Evolutionary conservation across 208 protist species (phyloP).

Genomic region (Leishmania lainsoni): DNA sequence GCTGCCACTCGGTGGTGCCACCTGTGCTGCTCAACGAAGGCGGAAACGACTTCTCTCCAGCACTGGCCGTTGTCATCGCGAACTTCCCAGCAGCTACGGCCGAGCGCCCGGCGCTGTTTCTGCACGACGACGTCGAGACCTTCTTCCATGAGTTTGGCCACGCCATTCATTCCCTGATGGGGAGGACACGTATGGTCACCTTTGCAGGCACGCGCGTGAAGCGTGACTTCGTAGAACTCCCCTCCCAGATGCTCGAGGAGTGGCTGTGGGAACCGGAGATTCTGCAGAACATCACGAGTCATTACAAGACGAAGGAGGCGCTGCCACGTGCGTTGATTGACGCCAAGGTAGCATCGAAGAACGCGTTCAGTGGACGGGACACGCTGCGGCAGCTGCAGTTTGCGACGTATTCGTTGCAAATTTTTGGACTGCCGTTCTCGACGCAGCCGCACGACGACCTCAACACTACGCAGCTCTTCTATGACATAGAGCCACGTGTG

Average conservation of each 20-base stretch:
- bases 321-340: conserved; percentile 72
- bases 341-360: conserved; percentile 80
- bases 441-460: conserved; percentile 44
- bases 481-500: conserved; percentile 52
- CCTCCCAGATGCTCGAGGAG: conserved; percentile 91
- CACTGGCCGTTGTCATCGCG: conserved; percentile 74
- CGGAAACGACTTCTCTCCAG: conserved; percentile 73
- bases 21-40: conserved; percentile 50
- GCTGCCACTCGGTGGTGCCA: conserved; percentile 79
- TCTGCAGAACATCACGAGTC: conserved; percentile 71
- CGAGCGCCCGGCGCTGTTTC: conserved; percentile 76
- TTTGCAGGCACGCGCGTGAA: conserved; percentile 82
- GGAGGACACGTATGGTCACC: conserved; percentile 71
- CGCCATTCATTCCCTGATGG: conserved; percentile 83
- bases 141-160: conserved; percentile 94
- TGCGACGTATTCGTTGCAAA: conserved; percentile 76
- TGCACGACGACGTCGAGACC: conserved; percentile 81
- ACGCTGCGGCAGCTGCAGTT: conserved; percentile 80
- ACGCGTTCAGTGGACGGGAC: conserved; percentile 70
- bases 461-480: conserved; percentile 65
- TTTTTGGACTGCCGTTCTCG: conserved; percentile 76
- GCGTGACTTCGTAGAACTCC: conserved; percentile 90
- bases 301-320: conserved; percentile 82
- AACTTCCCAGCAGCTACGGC: conserved; percentile 76
- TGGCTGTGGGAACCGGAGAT: conserved; percentile 90